Evolutionary conservation across 306 rosid genomes (phyloP), one percentile per base, ranked within the genome.

Genomic region (Lupinus albus): DNA sequence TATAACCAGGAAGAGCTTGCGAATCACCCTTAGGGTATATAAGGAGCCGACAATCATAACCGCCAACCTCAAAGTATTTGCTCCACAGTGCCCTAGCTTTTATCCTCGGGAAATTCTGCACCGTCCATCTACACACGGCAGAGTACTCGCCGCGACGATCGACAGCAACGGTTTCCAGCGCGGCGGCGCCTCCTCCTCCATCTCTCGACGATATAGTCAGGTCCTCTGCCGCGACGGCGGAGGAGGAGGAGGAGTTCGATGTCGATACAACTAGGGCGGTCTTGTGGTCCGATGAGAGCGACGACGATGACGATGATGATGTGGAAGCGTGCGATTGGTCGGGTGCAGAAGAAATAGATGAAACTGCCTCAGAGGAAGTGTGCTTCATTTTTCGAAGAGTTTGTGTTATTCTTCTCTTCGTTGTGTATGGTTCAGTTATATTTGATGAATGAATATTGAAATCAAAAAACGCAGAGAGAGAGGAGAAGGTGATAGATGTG

Each of bases 21-120:
- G 96, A 80, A 78, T 94, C 99, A 3, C 99, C 99, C 62, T 90
- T 94, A 7, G 99, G 99, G 82, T 94, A 90, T 67, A 94, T 84
- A 72, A 94, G 72, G 36, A 94, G 77, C 7, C 99, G 91, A 63
- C 96, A 94, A 86, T 94, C 99, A 81, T 94, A 94, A 12, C 99
- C 99, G 45, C 99, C 99, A 2, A 94, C 99, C 95, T 94, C 97
- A 74, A 94, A 90, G 84, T 94, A 94, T 88, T 86, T 90, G 88
- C 99, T 94, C 95, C 95, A 90, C 17, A 94, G 87, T 81, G 97
- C 90, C 90, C 88, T 91, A 76, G 99, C 99, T 72, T 94, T 94
- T 84, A 86, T 81, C 74, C 85, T 68, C 0, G 96, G 96, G 4
- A 94, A 94, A 82, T 88, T 90, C 32, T 90, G 89, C 61, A 94